Conservation (phyloP, 257 asterid genomes). For the Phtheirospermum japonicum region DNA sequence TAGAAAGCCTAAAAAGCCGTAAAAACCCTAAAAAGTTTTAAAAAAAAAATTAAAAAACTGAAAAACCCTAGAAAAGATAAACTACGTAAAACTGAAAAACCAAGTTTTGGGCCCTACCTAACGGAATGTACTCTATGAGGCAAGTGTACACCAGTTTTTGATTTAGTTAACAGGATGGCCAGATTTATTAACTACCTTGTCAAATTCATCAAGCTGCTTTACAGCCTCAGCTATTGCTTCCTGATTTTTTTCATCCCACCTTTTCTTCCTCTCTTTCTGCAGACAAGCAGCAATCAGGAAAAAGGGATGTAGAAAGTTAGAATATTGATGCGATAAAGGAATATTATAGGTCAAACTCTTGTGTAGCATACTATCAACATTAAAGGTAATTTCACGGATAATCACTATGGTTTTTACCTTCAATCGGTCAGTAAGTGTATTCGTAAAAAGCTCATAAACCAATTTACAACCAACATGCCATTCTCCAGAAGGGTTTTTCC, state of each 20-base stretch:
- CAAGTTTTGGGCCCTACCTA: too few species aligned
- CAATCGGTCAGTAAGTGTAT: slow-evolving; percentile 63
- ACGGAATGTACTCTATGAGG: too few species aligned
- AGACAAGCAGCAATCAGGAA: slow-evolving; percentile 30
- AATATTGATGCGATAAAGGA: slow-evolving; percentile 14
- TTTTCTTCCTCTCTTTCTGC: slow-evolving; percentile 87
- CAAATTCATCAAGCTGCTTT: slow-evolving; percentile 82
- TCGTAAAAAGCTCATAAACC: slow-evolving; percentile 83
- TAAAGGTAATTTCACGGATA: slow-evolving; percentile 11
- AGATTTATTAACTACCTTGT: slow-evolving; percentile 48
- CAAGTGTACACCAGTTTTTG: too few species aligned
- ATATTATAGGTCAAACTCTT: slow-evolving; percentile 22
- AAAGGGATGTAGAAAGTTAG: slow-evolving; percentile 19
- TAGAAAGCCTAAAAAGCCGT: too few species aligned
- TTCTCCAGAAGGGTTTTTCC: slow-evolving; percentile 95
- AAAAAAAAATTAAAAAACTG: too few species aligned
- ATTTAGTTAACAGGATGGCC: slow-evolving; percentile 13
- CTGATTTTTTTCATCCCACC: slow-evolving; percentile 88
- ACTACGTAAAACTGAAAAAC: too few species aligned
- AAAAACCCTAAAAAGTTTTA: too few species aligned
- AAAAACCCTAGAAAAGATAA: too few species aligned
- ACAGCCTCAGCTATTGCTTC: slow-evolving; percentile 88
- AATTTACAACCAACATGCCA: slow-evolving; percentile 94
- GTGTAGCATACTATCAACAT: slow-evolving; percentile 13
- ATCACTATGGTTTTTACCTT: slow-evolving; percentile 50